Evolutionary conservation across 2,329 filamentous ascomycete species (phyloP).

Genomic region (Penicillium sp.): DNA sequence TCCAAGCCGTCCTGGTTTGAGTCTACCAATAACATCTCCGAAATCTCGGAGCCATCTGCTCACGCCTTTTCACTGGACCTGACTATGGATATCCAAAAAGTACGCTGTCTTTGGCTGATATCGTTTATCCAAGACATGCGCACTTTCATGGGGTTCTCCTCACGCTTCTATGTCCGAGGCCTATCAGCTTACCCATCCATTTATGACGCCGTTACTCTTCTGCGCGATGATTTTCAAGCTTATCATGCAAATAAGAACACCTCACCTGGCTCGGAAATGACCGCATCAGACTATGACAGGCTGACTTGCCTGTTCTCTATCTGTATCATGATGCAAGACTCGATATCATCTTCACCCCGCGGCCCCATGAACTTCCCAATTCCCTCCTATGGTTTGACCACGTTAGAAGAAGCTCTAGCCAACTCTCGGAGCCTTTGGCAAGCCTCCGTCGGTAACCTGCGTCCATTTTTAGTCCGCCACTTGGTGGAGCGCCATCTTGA

Average conservation of each 20-base stretch:
- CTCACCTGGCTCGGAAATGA: neutral
- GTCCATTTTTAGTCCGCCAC: constrained; percentile 2
- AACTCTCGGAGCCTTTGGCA: neutral
- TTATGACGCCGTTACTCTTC: constrained; percentile 14
- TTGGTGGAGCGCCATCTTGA: constrained; percentile 3
- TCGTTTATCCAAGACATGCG: constrained; percentile 31
- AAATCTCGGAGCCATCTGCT: constrained; percentile 1
- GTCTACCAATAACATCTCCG: constrained; percentile 19
- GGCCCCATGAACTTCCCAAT: neutral
- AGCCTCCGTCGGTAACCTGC: neutral
- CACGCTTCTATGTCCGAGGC: constrained; percentile 9
- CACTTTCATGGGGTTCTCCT: constrained; percentile 23
- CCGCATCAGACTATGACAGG: constrained; percentile 6
- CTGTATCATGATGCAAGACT: constrained; percentile 20
- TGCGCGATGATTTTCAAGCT: constrained; percentile 15
- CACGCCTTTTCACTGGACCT: neutral
- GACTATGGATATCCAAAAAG: constrained; percentile 21
- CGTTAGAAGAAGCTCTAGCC: neutral
- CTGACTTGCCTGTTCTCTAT: constrained; percentile 18
- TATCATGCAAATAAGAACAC: neutral
- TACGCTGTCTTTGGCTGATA: constrained; percentile 29
- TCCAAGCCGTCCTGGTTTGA: constrained; percentile 29
- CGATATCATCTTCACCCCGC: neutral
- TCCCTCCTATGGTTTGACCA: constrained; percentile 2
- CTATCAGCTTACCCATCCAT: constrained; percentile 13